Conservation (phyloP, 2,329 filamentous ascomycete species). For the Diaporthe aspalathi region DNA sequence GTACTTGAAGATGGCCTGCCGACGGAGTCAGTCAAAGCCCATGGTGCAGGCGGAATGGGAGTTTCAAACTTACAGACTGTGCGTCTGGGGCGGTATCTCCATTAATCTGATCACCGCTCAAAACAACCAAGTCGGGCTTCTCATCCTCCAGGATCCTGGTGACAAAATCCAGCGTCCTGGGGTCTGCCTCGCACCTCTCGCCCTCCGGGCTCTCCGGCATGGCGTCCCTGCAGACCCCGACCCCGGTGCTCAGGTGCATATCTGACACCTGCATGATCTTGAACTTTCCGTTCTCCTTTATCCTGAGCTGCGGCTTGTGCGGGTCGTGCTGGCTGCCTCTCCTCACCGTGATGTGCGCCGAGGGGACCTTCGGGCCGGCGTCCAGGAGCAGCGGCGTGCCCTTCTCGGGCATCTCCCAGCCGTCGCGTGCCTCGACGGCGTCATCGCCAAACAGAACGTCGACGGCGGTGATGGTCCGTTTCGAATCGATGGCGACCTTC, state of each 20-base stretch:
- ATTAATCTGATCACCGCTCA: conserved; percentile 96
- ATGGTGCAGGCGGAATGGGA: background rate
- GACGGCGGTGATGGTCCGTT: conserved; percentile 79
- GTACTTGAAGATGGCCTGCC: conserved; percentile 89
- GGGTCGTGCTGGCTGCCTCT: conserved; percentile 74
- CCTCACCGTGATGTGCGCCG: conserved; percentile 81
- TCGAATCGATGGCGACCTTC: conserved; percentile 79
- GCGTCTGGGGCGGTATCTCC: conserved; percentile 92
- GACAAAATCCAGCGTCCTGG: conserved; percentile 90
- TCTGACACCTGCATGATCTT: conserved; percentile 98
- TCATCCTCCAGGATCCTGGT: conserved; percentile 87
- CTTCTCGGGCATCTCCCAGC: conserved; percentile 77
- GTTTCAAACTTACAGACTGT: conserved; percentile 72
- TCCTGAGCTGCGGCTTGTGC: conserved; percentile 78
- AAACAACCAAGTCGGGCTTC: conserved; percentile 89
- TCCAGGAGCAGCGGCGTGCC: conserved; percentile 80
- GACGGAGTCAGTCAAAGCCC: conserved; percentile 22
- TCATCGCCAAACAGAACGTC: conserved; percentile 92
- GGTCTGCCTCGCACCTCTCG: conserved; percentile 89
- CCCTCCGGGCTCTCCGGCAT: conserved; percentile 78
- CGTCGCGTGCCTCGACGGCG: conserved; percentile 87
- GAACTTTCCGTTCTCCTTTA: conserved; percentile 90
- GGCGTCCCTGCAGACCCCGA: conserved; percentile 87
- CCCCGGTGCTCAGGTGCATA: conserved; percentile 90
- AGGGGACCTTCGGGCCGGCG: conserved; percentile 68